Evolutionary conservation across 2,329 filamentous ascomycete species (phyloP).

Genomic region (Stagonosporopsis tanaceti): DNA sequence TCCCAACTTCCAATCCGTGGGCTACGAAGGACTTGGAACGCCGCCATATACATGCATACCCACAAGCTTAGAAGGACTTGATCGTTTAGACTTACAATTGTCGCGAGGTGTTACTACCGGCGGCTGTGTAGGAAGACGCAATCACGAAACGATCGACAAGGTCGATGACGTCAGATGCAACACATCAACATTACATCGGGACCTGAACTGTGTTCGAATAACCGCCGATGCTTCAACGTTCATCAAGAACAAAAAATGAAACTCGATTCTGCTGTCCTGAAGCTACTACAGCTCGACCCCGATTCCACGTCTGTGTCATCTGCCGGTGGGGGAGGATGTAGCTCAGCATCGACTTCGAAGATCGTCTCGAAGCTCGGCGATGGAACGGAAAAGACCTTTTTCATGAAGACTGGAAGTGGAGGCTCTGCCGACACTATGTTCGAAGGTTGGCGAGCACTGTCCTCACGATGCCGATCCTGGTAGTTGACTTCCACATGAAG

Average conservation of each 20-base stretch:
- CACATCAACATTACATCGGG: neutral
- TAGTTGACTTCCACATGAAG: constrained; percentile 50
- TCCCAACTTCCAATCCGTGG: too few species aligned
- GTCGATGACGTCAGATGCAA: constrained; percentile 8
- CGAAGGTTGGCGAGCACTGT: constrained; percentile 56
- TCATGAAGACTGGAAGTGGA: constrained; percentile 75
- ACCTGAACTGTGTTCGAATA: neutral
- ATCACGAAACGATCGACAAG: neutral
- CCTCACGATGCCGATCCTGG: neutral
- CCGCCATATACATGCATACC: too few species aligned
- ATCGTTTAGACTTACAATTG: too few species aligned
- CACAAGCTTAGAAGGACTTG: too few species aligned
- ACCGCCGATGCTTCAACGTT: neutral
- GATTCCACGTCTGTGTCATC: constrained; percentile 63
- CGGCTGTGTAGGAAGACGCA: too few species aligned
- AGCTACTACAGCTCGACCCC: constrained; percentile 67
- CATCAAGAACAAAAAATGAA: constrained; percentile 49
- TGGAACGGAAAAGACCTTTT: constrained; percentile 65
- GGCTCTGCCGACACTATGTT: constrained; percentile 73
- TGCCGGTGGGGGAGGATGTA: constrained; percentile 72
- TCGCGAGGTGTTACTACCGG: too few species aligned
- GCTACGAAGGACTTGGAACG: too few species aligned
- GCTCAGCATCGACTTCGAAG: constrained; percentile 70
- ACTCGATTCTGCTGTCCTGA: constrained; percentile 69
- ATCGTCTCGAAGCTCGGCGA: constrained; percentile 57